Conservation (phyloP, 306 rosid genomes). For the Cucurbita maxima region DNA sequence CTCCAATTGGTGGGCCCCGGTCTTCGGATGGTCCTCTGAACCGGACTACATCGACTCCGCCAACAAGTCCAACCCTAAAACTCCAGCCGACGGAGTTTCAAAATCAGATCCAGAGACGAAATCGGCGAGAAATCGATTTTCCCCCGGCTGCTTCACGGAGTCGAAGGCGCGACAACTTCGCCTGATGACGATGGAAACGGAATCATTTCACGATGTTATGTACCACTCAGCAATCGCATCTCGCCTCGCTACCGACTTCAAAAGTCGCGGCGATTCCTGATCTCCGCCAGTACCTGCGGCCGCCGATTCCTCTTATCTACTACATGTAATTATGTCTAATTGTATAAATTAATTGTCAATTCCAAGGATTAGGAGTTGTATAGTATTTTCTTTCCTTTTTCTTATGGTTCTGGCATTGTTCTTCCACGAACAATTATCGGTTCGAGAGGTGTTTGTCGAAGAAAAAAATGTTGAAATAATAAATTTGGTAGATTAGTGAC, state of each 20-base stretch:
- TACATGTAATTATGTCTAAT: not conserved
- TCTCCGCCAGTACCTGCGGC: not conserved
- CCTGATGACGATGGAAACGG: conserved; percentile 36
- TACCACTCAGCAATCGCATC: conserved; percentile 92
- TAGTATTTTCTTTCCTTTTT: not conserved
- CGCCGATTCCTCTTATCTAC: not conserved
- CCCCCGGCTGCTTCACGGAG: conserved; percentile 67
- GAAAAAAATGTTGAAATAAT: not conserved
- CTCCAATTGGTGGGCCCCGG: conserved; percentile 71
- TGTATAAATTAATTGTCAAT: not conserved
- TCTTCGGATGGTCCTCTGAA: conserved; percentile 66
- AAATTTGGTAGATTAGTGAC: not conserved
- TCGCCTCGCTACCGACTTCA: conserved; percentile 75
- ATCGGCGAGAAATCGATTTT: conserved; percentile 19
- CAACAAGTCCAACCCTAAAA: conserved; percentile 8
- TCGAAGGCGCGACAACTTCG: conserved; percentile 85
- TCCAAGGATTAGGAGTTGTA: not conserved
- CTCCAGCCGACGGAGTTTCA: conserved; percentile 6
- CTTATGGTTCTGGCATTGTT: not conserved
- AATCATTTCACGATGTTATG: conserved; percentile 72
- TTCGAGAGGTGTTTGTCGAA: not conserved
- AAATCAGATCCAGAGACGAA: conserved; percentile 9
- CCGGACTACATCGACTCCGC: conserved; percentile 61
- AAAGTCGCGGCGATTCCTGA: conserved; percentile 1
- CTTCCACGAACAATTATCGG: not conserved